phyloP scores from a whole-genome alignment of 1,284 basidiomycete genomes.

The Caloboletus inedulis region DNA sequence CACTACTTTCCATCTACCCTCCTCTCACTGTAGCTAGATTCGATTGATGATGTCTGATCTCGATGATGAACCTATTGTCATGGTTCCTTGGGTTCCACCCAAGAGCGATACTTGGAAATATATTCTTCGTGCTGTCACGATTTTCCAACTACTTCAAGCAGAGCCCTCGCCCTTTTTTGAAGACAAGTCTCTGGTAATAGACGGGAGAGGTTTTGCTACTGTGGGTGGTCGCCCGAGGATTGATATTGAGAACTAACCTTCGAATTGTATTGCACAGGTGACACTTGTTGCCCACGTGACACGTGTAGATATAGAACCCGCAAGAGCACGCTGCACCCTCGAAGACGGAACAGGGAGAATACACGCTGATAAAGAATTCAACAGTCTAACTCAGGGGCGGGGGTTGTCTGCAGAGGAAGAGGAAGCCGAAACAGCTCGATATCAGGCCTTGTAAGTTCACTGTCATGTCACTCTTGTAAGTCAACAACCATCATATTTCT shows the following conservation, averaged over 20 bases:
- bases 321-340: slow-evolving; percentile 12
- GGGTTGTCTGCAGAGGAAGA: slow-evolving; percentile 8
- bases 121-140: slow-evolving; percentile 23
- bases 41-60: slow-evolving; percentile 13
- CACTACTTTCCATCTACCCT: not conserved
- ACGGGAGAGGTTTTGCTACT: slow-evolving; percentile 8
- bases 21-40: not conserved
- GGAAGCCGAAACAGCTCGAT: slow-evolving; percentile 12
- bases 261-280: slow-evolving; percentile 16
- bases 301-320: not conserved
- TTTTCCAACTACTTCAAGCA: slow-evolving; percentile 25
- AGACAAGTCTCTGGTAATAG: slow-evolving; percentile 12
- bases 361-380: slow-evolving; percentile 8
- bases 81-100: not conserved
- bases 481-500: not conserved
- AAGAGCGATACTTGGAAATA: slow-evolving; percentile 3
- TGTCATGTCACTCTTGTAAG: not conserved
- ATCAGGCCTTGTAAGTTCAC: slow-evolving; percentile 16
- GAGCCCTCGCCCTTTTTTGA: slow-evolving; percentile 11
- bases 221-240: slow-evolving; percentile 16
- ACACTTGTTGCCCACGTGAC: slow-evolving; percentile 26
- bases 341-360: slow-evolving; percentile 35
- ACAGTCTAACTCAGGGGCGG: not conserved
- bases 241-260: not conserved
- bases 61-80: slow-evolving; percentile 3